Percentiles rank a stretch among this genome's conserved stretches.
Conservation (phyloP, 2,329 filamentous ascomycete species). For the Incumbomyces lentus region DNA sequence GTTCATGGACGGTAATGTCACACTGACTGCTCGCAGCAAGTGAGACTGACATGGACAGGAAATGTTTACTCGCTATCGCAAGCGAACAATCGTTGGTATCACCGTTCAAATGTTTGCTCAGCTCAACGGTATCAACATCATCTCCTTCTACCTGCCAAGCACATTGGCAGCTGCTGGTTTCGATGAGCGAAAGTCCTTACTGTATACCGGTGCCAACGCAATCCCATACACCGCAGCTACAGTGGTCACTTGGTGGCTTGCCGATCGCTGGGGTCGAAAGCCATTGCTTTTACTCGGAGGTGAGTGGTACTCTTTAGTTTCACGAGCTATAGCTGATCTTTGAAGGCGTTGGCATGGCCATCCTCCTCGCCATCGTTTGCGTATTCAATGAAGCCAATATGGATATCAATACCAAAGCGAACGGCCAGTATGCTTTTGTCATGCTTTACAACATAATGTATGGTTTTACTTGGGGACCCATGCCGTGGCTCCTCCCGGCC, state of each 20-base stretch:
- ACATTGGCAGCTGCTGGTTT: constrained; percentile 29
- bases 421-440: constrained; percentile 76
- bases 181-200: constrained; percentile 28
- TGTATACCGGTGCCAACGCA: constrained; percentile 33
- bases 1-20: constrained; percentile 24
- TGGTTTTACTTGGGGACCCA: constrained; percentile 76
- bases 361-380: constrained; percentile 46
- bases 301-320: constrained; percentile 58
- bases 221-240: constrained; percentile 33
- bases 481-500: constrained; percentile 63
- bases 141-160: constrained; percentile 36
- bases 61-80: not conserved
- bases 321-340: constrained; percentile 39
- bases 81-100: constrained; percentile 34
- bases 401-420: constrained; percentile 70
- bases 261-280: constrained; percentile 32
- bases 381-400: constrained; percentile 70
- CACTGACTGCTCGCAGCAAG: not conserved
- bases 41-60: not conserved
- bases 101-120: constrained; percentile 37
- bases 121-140: constrained; percentile 38
- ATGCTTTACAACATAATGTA: constrained; percentile 90
- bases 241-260: constrained; percentile 30
- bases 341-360: constrained; percentile 41
- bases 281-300: too few relatives aligned